phyloP scores from a whole-genome alignment of 164 flowering plant genomes.

The Malania oleifera region DNA sequence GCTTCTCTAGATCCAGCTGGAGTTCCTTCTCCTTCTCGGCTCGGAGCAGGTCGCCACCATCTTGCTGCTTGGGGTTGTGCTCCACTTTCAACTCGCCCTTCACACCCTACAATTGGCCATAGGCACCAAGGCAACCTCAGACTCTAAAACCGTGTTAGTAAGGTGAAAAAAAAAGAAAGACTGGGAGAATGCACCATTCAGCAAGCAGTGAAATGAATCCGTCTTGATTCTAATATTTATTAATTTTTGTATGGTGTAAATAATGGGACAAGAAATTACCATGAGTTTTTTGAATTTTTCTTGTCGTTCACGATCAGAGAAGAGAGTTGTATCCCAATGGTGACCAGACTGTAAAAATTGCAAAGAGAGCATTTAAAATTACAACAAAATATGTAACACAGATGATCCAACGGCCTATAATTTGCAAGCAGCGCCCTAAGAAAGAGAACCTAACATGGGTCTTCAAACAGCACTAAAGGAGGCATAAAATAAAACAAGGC shows the following conservation, averaged over 20 bases:
- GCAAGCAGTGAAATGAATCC: constrained; percentile 5
- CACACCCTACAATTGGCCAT: constrained; percentile 99
- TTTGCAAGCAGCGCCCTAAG: not conserved
- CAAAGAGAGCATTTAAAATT: not conserved
- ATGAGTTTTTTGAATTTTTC: constrained; percentile 98
- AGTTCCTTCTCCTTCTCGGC: constrained; percentile 75
- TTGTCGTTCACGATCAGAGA: constrained; percentile 81
- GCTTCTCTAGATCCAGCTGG: constrained; percentile 88
- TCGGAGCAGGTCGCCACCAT: constrained; percentile 23
- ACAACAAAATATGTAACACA: not conserved
- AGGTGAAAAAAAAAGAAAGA: constrained; percentile 18
- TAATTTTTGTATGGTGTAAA: constrained; percentile 5
- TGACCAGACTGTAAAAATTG: constrained; percentile 45
- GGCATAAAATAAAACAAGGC: too few species aligned
- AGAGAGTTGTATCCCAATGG: constrained; percentile 64
- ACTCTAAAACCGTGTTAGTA: constrained; percentile 94
- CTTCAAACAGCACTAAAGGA: too few species aligned
- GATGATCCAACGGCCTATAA: too few species aligned
- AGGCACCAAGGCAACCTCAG: constrained; percentile 97
- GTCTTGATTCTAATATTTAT: too few species aligned
- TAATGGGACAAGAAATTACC: constrained; percentile 46
- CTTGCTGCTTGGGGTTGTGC: constrained; percentile 29
- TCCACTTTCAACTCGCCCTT: constrained; percentile 66
- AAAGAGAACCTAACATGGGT: not conserved
- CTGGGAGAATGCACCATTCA: constrained; percentile 13